phyloP scores from a whole-genome alignment of 1,284 basidiomycete species.

The Tilletia horrida region DNA sequence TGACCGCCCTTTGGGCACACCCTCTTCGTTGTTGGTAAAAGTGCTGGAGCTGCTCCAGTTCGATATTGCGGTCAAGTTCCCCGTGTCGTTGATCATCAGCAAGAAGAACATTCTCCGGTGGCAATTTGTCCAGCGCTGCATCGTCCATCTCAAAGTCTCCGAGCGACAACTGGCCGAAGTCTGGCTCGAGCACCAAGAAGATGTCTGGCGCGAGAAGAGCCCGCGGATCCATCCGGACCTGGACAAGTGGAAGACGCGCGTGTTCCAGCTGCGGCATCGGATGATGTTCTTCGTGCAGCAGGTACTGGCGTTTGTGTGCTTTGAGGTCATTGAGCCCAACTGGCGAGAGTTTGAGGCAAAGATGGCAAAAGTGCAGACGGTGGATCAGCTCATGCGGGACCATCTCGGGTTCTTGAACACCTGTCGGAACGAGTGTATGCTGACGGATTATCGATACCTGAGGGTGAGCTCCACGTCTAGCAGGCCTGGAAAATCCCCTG shows the following conservation, averaged over 20 bases:
- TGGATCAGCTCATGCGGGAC: slow-evolving; percentile 53
- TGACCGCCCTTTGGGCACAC: neutral
- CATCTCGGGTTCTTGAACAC: slow-evolving; percentile 52
- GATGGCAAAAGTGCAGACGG: slow-evolving; percentile 45
- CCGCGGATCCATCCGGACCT: slow-evolving; percentile 29
- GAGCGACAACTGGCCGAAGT: slow-evolving; percentile 46
- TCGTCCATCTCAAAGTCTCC: slow-evolving; percentile 51
- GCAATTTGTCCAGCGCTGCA: slow-evolving; percentile 49
- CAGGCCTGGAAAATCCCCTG: too few relatives aligned
- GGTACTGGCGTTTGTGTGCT: slow-evolving; percentile 48
- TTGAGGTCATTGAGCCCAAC: slow-evolving; percentile 52
- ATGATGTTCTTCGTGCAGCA: slow-evolving; percentile 54
- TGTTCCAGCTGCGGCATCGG: slow-evolving; percentile 46
- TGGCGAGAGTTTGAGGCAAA: slow-evolving; percentile 46
- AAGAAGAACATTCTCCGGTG: slow-evolving; percentile 53
- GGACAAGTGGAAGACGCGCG: slow-evolving; percentile 49
- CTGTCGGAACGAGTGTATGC: slow-evolving; percentile 52
- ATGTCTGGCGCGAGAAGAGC: slow-evolving; percentile 33
- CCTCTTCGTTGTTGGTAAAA: neutral
- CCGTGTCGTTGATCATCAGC: slow-evolving; percentile 53
- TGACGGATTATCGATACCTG: slow-evolving; percentile 47
- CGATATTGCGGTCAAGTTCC: slow-evolving; percentile 52
- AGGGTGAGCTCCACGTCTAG: slow-evolving; percentile 26
- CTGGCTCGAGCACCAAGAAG: slow-evolving; percentile 45
- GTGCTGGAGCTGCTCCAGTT: slow-evolving; percentile 50